Evolutionary conservation across 192 early-diverging fungal genomes (phyloP), one percentile per base, ranked within the genome.

Genomic region (Mortierella antarctica): DNA sequence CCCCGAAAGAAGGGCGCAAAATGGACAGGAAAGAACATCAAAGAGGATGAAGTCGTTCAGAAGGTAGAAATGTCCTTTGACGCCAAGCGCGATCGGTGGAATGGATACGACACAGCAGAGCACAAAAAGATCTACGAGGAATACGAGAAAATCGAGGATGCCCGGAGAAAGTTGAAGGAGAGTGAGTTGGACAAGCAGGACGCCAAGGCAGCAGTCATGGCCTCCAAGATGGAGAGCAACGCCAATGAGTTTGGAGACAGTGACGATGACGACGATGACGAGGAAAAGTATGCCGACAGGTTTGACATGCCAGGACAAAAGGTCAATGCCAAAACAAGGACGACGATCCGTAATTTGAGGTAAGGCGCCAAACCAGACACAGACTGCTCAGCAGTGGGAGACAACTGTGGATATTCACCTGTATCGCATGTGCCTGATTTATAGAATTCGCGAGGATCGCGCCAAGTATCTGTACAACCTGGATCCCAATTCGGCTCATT

Each of bases 381-480:
- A 31, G 1, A 31, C 31, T 31, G 31, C 31, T 31, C 31, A 31
- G 3, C 3, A 2, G 31, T 2, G 31, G 31, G 31, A 2, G 31
- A 31, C 31, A 31, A 11, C 17, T 70, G 5, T 7, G 13, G 10
- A 50, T 14, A 64, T 74, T 14, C 15, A 53, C 31, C 15, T 39
- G 48, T 54, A 2, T 12, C 54, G 46, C 48, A 46, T 56, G 5
- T 57, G 18, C 18, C 23, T 44, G 46, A 41, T 12, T 31, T 48
- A 23, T 59, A 90, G 90, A 85, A 99, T 99, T 85, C 95, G 98
- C 84, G 98, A 99, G 86, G 98, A 99, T 84, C 98, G 96, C 18
- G 97, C 98, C 31, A 99, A 99, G 84, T 99, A 99, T 82, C 87
- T 99, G 58, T 89, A 93, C 60, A 99, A 99, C 82, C 83, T 99